Conservation (phyloP, 2,329 filamentous ascomycete species). For the Salinomyces thailandicus region DNA sequence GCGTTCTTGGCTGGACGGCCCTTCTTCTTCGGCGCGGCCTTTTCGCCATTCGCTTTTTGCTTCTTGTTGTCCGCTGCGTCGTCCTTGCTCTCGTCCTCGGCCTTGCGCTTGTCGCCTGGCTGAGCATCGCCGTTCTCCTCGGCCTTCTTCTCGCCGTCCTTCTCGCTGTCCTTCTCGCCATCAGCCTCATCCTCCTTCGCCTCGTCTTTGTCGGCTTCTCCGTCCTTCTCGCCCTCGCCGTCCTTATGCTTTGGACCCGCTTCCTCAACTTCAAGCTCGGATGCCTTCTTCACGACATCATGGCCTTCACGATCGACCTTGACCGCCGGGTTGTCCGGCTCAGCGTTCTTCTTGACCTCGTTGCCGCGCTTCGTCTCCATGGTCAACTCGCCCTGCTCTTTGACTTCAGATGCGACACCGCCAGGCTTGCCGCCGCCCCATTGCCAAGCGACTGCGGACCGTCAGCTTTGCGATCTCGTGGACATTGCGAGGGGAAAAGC, state of each 20-base stretch:
- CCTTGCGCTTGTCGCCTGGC: slow-evolving; percentile 23
- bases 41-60: slow-evolving; percentile 16
- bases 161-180: slow-evolving; percentile 12
- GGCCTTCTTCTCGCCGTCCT: slow-evolving; percentile 12
- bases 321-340: slow-evolving; percentile 51
- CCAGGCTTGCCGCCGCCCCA: slow-evolving; percentile 47
- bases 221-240: slow-evolving; percentile 16
- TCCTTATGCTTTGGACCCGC: slow-evolving; percentile 33
- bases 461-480: slow-evolving; percentile 4
- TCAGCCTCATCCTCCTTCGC: slow-evolving; percentile 17
- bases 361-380: slow-evolving; percentile 47
- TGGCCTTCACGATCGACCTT: slow-evolving; percentile 49
- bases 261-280: slow-evolving; percentile 48
- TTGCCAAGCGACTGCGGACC: slow-evolving; percentile 49
- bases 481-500: too few relatives aligned
- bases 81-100: slow-evolving; percentile 20
- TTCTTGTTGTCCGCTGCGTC: slow-evolving; percentile 14
- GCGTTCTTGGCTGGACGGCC: slow-evolving; percentile 34
- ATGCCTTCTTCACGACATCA: slow-evolving; percentile 54
- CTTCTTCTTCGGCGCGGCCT: slow-evolving; percentile 29
- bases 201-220: slow-evolving; percentile 13
- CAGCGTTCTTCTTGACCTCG: slow-evolving; percentile 53
- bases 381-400: slow-evolving; percentile 48
- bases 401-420: slow-evolving; percentile 47
- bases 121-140: slow-evolving; percentile 18